Conservation (phyloP, 352 stramenopile species). For the Phytophthora aleatoria region DNA sequence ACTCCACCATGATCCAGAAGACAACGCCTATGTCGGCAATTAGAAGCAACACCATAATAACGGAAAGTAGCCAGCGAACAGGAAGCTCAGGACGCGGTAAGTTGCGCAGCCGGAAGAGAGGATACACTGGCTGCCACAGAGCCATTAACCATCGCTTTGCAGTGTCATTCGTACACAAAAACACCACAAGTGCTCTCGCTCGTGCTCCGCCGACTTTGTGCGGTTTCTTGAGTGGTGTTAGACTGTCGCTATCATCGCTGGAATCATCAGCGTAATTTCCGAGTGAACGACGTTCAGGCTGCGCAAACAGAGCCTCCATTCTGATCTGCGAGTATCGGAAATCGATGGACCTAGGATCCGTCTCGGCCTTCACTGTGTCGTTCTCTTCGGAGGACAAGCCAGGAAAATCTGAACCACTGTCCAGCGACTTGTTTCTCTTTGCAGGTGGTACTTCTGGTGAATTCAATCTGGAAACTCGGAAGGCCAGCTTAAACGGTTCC, state of each 20-base stretch:
- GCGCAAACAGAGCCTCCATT: slow-evolving; percentile 76
- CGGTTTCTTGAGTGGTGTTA: slow-evolving; percentile 30
- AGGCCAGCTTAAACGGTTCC: slow-evolving; percentile 70
- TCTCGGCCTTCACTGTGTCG: slow-evolving; percentile 29
- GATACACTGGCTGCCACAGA: slow-evolving; percentile 54
- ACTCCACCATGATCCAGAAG: slow-evolving; percentile 85
- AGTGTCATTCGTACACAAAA: slow-evolving; percentile 38
- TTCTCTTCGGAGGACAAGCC: slow-evolving; percentile 14
- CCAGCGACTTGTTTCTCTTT: slow-evolving; percentile 6
- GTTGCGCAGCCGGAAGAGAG: slow-evolving; percentile 72
- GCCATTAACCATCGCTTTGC: slow-evolving; percentile 29
- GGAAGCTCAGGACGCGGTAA: slow-evolving; percentile 29
- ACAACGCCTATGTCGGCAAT: slow-evolving; percentile 63
- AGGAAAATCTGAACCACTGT: slow-evolving; percentile 3
- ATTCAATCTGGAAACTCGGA: slow-evolving; percentile 50
- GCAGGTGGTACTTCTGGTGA: slow-evolving; percentile 1
- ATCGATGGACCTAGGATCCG: slow-evolving; percentile 59
- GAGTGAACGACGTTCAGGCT: slow-evolving; percentile 29
- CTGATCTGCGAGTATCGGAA: slow-evolving; percentile 80
- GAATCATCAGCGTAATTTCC: slow-evolving; percentile 22
- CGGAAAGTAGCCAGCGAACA: slow-evolving; percentile 46
- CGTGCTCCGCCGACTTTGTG: slow-evolving; percentile 10
- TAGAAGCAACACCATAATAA: slow-evolving; percentile 66
- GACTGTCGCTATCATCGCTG: slow-evolving; percentile 31
- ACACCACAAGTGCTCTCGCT: slow-evolving; percentile 29